A percentile compares a stretch with the other conserved stretches of the same genome.
phyloP scores from a whole-genome alignment of 345 rosid species.

The Dipteronia sinensis region DNA sequence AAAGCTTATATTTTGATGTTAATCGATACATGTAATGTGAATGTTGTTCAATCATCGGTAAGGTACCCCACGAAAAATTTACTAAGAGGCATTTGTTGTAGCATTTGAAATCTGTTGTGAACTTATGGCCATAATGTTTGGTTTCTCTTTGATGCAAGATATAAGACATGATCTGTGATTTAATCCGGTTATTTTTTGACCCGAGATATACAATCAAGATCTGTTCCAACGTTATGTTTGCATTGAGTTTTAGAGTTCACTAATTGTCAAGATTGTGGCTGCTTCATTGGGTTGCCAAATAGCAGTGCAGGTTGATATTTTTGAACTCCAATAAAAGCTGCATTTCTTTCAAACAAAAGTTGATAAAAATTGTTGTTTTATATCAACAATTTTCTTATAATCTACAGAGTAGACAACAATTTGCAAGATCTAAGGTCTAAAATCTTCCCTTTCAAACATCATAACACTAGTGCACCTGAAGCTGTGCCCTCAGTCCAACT shows the following conservation, averaged over 20 bases:
- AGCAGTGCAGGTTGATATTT: neutral
- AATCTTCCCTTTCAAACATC: slow-evolving; percentile 34
- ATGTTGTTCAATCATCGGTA: neutral
- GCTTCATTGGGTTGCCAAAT: neutral
- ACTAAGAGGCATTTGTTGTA: neutral
- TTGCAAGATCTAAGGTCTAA: slow-evolving; percentile 41
- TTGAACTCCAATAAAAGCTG: neutral
- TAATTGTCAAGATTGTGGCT: too few relatives aligned
- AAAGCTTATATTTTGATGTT: neutral
- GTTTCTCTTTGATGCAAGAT: too few relatives aligned
- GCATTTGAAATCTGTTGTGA: neutral
- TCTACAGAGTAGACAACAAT: slow-evolving; percentile 47
- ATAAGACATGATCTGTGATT: too few relatives aligned
- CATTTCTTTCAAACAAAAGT: neutral
- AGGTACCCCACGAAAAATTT: neutral
- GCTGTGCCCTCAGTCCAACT: slow-evolving; percentile 6
- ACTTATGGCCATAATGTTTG: neutral
- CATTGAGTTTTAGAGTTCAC: too few relatives aligned
- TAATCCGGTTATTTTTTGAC: too few relatives aligned
- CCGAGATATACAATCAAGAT: too few relatives aligned
- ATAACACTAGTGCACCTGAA: slow-evolving; percentile 22
- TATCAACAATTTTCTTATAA: slow-evolving; percentile 12
- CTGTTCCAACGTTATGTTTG: too few relatives aligned
- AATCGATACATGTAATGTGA: neutral
- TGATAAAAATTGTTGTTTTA: neutral